Evolutionary conservation across 129 eudicot genomes (phyloP).

Genomic region (Flaveria bidentis): DNA sequence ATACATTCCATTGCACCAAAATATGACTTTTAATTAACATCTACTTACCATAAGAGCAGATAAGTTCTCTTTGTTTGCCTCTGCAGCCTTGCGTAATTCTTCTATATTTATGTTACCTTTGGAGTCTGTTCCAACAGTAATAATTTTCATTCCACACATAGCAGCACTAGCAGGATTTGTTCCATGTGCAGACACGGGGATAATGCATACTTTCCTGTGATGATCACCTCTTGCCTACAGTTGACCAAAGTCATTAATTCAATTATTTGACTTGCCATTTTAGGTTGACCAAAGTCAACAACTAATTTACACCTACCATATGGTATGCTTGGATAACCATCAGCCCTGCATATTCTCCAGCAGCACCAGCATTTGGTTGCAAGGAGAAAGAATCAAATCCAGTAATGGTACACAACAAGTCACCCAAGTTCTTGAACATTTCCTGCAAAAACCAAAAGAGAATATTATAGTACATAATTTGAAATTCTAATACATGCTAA

Average conservation of each 20-base stretch:
- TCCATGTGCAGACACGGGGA: slow-evolving; percentile 97
- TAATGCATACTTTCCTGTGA: slow-evolving; percentile 89
- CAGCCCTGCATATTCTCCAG: slow-evolving; percentile 96
- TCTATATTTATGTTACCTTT: slow-evolving; percentile 91
- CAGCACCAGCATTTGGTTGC: slow-evolving; percentile 99
- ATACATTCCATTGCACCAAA: neutral
- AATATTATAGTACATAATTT: neutral
- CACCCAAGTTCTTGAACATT: slow-evolving; percentile 88
- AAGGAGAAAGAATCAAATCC: slow-evolving; percentile 95
- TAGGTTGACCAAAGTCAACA: neutral
- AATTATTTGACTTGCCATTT: neutral
- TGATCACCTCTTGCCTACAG: slow-evolving; percentile 92
- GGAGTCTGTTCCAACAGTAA: slow-evolving; percentile 86
- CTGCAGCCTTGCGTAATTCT: slow-evolving; percentile 90
- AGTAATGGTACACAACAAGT: slow-evolving; percentile 76
- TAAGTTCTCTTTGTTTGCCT: slow-evolving; percentile 70
- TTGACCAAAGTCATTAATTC: slow-evolving; percentile 5
- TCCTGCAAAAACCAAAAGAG: slow-evolving; percentile 48
- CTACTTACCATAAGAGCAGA: slow-evolving; percentile 83
- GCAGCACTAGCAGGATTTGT: slow-evolving; percentile 99
- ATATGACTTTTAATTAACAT: neutral
- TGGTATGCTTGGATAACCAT: slow-evolving; percentile 99
- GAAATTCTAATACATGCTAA: neutral
- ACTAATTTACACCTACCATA: slow-evolving; percentile 46
- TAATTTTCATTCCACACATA: slow-evolving; percentile 98